A percentile compares a stretch with the other conserved stretches of the same genome.
Evolutionary conservation across 2,329 filamentous ascomycete species (phyloP).

Genomic region (Penicillium sp.): DNA sequence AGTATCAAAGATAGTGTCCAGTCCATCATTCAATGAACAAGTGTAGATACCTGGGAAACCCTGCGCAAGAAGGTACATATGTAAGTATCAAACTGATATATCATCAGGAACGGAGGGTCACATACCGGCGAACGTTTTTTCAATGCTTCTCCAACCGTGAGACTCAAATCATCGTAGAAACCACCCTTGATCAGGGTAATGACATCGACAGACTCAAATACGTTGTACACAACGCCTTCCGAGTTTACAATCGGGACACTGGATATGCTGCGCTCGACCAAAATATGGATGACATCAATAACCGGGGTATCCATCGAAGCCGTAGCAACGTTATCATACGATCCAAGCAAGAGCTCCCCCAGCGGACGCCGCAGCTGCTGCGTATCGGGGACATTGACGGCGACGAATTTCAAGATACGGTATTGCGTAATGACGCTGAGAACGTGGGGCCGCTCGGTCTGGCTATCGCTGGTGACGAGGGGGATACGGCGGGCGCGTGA

Average conservation of each 20-base stretch:
- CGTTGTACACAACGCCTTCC: conserved; percentile 77
- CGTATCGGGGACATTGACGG: conserved; percentile 88
- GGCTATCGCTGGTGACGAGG: conserved; percentile 87
- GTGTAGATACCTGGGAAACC: conserved; percentile 97
- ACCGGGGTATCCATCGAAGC: conserved; percentile 87
- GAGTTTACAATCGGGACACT: conserved; percentile 89
- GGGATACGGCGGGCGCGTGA: conserved; percentile 92
- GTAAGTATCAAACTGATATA: not conserved
- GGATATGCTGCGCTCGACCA: conserved; percentile 91
- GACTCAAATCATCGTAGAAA: conserved; percentile 82
- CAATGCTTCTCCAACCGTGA: conserved; percentile 83
- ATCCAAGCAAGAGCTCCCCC: conserved; percentile 78
- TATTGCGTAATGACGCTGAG: conserved; percentile 98
- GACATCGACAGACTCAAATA: conserved; percentile 97
- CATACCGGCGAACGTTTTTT: conserved; percentile 74
- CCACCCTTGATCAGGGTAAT: conserved; percentile 94
- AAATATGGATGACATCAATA: conserved; percentile 87
- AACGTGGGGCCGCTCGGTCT: conserved; percentile 87
- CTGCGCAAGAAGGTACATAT: conserved; percentile 33
- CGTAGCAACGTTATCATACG: conserved; percentile 76
- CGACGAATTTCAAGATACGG: conserved; percentile 96
- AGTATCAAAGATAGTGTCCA: conserved; percentile 96
- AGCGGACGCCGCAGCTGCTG: conserved; percentile 85
- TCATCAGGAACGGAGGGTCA: conserved; percentile 7
- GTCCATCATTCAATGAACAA: conserved; percentile 82